A percentile compares a stretch with the other conserved stretches of the same genome.
phyloP scores from a whole-genome alignment of 2,329 filamentous ascomycete species.

The Colletotrichum sp. region DNA sequence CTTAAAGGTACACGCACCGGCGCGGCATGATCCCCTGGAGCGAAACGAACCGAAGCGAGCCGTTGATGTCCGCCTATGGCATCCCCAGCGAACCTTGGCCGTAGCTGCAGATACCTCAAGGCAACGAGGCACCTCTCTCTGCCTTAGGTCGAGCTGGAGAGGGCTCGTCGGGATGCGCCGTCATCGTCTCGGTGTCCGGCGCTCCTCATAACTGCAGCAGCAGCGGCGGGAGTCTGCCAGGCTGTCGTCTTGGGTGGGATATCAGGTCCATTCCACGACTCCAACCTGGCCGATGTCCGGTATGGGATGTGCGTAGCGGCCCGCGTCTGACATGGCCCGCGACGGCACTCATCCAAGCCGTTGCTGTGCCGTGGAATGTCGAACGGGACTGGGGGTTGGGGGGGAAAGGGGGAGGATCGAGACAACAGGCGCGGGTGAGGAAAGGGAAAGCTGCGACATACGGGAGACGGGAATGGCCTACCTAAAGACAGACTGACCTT shows the following conservation, averaged over 20 bases:
- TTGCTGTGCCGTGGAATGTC: background rate
- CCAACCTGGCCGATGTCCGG: background rate
- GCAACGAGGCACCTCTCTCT: background rate
- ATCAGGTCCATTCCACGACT: background rate
- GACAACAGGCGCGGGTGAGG: background rate
- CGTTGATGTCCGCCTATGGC: slow-evolving; percentile 14
- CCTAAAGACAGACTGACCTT: background rate
- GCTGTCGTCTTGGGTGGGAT: background rate
- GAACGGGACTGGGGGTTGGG: background rate
- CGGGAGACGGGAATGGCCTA: background rate
- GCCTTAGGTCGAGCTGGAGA: background rate
- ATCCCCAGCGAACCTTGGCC: slow-evolving; percentile 1
- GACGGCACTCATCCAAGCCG: background rate
- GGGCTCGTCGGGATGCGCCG: background rate
- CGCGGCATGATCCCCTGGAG: background rate
- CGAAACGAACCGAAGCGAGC: slow-evolving; percentile 17
- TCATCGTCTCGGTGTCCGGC: background rate
- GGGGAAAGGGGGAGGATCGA: background rate
- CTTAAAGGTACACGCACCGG: background rate
- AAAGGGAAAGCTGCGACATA: background rate
- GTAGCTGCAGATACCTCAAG: background rate
- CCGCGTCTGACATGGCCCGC: background rate
- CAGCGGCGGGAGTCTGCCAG: background rate
- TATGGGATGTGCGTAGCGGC: background rate
- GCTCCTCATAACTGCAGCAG: background rate